Conservation (phyloP, 768 basidiomycete genomes). For the Cystobasidium ongulense region DNA sequence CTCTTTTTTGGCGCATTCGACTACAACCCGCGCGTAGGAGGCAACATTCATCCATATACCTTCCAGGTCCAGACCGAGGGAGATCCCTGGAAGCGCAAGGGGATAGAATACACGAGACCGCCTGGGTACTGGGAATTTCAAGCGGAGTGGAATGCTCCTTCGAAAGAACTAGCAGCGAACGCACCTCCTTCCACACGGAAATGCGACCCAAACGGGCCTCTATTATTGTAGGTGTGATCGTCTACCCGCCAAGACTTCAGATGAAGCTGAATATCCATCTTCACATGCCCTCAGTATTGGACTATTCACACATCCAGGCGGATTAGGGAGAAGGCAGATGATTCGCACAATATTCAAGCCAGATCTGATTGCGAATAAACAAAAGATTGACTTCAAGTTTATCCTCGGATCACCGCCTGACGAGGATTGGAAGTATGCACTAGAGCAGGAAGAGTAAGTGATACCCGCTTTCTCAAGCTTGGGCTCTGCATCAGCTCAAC, state of each 20-base stretch:
- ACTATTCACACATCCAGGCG: constrained; percentile 8
- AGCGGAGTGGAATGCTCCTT: constrained; percentile 10
- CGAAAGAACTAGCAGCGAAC: neutral
- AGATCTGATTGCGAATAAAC: neutral
- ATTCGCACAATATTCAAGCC: constrained; percentile 11
- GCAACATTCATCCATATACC: constrained; percentile 6
- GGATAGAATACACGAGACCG: neutral
- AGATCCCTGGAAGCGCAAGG: neutral
- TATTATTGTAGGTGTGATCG: neutral
- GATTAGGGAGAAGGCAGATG: constrained; percentile 3
- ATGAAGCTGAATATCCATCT: neutral
- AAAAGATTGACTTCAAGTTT: constrained; percentile 17
- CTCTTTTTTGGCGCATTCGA: constrained; percentile 1
- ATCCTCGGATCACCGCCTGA: constrained; percentile 8
- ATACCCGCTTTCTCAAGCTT: no score
- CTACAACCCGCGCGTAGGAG: neutral
- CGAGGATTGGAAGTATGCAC: constrained; percentile 13
- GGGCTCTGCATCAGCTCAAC: no score
- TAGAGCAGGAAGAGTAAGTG: constrained; percentile 13
- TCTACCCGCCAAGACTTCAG: no score
- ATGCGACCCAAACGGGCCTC: constrained; percentile 9
- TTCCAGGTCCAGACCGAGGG: constrained; percentile 10
- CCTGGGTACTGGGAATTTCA: constrained; percentile 5
- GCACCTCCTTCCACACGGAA: neutral
- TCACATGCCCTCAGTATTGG: neutral